phyloP scores from a whole-genome alignment of 305 asterid genomes.

The Solanum hybrid region DNA sequence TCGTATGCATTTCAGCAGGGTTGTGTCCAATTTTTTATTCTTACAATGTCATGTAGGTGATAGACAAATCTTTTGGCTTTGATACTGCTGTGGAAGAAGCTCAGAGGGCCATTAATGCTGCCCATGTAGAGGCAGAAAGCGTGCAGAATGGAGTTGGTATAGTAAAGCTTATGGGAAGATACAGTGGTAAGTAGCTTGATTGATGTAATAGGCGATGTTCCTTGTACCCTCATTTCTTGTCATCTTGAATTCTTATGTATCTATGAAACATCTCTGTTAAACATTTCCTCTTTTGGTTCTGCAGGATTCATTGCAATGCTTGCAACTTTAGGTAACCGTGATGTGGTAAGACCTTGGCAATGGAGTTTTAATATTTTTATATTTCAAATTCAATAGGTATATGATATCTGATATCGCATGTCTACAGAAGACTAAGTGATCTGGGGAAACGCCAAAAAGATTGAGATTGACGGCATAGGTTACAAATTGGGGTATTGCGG shows the following conservation, averaged over 20 bases:
- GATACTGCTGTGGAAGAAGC: conserved; percentile 40
- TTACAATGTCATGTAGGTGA: conserved; percentile 22
- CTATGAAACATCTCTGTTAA: neutral
- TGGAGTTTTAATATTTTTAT: neutral
- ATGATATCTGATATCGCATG: neutral
- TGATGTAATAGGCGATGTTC: conserved; percentile 1
- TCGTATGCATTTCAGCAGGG: neutral
- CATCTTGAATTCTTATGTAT: neutral
- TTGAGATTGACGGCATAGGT: neutral
- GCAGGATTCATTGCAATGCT: conserved; percentile 95
- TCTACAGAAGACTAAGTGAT: neutral
- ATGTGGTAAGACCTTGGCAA: conserved; percentile 46
- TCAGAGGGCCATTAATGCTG: conserved; percentile 50
- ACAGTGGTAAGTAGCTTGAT: conserved; percentile 28
- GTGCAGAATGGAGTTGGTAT: conserved; percentile 44
- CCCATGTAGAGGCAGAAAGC: conserved; percentile 48
- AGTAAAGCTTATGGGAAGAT: conserved; percentile 70
- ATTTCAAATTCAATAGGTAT: neutral
- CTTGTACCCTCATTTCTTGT: conserved; percentile 7
- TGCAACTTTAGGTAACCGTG: conserved; percentile 90
- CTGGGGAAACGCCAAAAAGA: neutral
- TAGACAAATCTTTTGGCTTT: conserved; percentile 35
- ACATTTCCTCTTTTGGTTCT: conserved; percentile 6
- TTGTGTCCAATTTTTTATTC: neutral
- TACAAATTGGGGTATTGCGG: neutral